Percentiles rank a stretch among this genome's conserved stretches.
These are phyloP conservation scores for Simmondsia chinensis DNA, from an alignment of 148 eudicot species.

Conservation along the genomic window DNA sequence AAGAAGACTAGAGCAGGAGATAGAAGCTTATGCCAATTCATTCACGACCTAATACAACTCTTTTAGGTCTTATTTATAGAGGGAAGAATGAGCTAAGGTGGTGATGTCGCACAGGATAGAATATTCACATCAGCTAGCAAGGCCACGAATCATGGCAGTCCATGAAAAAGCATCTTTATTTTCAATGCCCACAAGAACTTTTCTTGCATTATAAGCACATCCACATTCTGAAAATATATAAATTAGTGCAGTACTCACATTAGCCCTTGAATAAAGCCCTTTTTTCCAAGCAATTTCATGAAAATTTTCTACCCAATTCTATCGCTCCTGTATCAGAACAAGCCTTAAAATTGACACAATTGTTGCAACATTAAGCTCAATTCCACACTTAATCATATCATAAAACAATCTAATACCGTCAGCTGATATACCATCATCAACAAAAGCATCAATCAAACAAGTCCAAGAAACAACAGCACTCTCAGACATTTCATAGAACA, in stretches of 20 bases:
- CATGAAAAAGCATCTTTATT: constrained; percentile 29
- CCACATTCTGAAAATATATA: constrained; percentile 47
- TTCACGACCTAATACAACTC: too few species aligned
- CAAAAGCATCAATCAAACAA: constrained; percentile 39
- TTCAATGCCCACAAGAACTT: constrained; percentile 13
- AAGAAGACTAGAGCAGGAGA: too few species aligned
- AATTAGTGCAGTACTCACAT: constrained; percentile 31
- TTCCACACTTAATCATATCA: constrained; percentile 20
- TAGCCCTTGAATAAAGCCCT: constrained; percentile 9
- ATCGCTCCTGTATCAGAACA: constrained; percentile 40
- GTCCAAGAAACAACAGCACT: constrained; percentile 49
- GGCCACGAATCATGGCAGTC: constrained; percentile 47
- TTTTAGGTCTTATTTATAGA: too few species aligned
- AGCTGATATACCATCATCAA: constrained; percentile 25
- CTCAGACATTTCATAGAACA: constrained; percentile 39
- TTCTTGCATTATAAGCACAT: constrained; percentile 27
- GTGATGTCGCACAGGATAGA: too few species aligned
- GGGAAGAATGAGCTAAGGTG: too few species aligned
- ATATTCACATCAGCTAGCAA: too few species aligned
- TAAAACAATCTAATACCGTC: constrained; percentile 28
- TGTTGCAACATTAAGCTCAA: constrained; percentile 29
- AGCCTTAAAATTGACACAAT: constrained; percentile 32
- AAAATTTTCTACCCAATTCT: constrained; percentile 21
- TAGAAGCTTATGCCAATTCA: too few species aligned
- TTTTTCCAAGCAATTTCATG: constrained; percentile 18